Percentiles rank a stretch among this genome's conserved stretches.
phyloP scores from a whole-genome alignment of 2,329 filamentous ascomycete genomes.

The Fusarium lyarnte region DNA sequence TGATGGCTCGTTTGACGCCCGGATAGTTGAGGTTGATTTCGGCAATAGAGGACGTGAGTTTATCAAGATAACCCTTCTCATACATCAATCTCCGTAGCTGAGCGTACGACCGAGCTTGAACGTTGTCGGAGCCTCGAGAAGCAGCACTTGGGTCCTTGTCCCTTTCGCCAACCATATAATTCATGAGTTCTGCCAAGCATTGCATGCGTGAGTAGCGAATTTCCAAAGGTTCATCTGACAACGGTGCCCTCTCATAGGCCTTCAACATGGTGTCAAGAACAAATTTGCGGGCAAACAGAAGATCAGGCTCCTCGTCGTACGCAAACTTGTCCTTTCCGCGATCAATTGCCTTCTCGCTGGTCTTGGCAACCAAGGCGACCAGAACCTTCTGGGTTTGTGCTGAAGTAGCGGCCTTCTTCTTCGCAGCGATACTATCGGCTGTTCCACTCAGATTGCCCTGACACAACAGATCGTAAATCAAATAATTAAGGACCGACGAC shows the following conservation, averaged over 20 bases:
- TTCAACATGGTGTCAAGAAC: conserved; percentile 93
- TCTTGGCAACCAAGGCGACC: conserved; percentile 87
- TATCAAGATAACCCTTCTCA: conserved; percentile 93
- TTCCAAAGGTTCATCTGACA: conserved; percentile 82
- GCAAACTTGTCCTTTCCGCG: conserved; percentile 67
- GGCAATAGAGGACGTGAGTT: conserved; percentile 89
- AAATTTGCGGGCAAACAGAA: conserved; percentile 93
- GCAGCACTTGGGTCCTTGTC: conserved; percentile 67
- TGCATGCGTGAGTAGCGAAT: conserved; percentile 88
- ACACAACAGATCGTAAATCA: conserved; percentile 81
- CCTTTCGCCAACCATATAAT: conserved; percentile 86
- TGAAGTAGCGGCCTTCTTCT: conserved; percentile 88
- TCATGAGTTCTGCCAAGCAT: conserved; percentile 89
- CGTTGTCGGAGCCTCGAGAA: conserved; percentile 51
- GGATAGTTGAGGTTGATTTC: conserved; percentile 97
- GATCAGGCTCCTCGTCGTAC: conserved; percentile 80
- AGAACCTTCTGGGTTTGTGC: conserved; percentile 87
- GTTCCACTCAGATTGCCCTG: conserved; percentile 70
- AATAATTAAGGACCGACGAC: conserved; percentile 91
- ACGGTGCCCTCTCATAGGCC: conserved; percentile 87
- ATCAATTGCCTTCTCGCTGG: conserved; percentile 76
- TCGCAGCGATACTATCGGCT: conserved; percentile 77
- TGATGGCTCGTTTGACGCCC: conserved; percentile 90
- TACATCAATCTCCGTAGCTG: conserved; percentile 96
- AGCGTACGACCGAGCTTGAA: conserved; percentile 70